A percentile compares a stretch with the other conserved stretches of the same genome.
These are phyloP conservation scores for Penicillium sp. DNA, from an alignment of 2,329 filamentous ascomycete species.

Conservation along the genomic window DNA sequence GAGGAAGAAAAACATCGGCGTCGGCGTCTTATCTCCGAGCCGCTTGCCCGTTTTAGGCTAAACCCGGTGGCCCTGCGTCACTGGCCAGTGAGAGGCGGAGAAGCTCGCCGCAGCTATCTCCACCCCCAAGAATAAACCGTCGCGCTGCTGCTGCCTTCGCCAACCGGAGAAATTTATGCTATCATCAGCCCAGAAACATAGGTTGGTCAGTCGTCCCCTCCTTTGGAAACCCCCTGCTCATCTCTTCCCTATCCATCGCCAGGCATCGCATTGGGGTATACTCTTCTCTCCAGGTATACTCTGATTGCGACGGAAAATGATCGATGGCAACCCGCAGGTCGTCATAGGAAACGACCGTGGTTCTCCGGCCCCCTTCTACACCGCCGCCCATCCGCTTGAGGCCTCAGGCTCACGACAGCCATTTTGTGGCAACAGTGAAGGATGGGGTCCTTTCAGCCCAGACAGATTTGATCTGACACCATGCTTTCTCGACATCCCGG, in stretches of 20 bases:
- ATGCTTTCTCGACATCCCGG: constrained; percentile 92
- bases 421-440: constrained; percentile 83
- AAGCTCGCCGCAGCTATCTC: background rate
- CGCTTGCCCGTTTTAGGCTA: background rate
- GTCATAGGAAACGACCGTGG: constrained; percentile 18
- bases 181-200: background rate
- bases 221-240: background rate
- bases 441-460: constrained; percentile 90
- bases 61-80: background rate
- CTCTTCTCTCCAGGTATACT: constrained; percentile 8
- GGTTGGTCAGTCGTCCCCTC: background rate
- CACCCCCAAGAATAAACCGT: background rate
- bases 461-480: constrained; percentile 91
- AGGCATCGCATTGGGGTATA: background rate
- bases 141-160: background rate
- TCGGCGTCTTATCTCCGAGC: constrained; percentile 9
- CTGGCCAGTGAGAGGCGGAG: background rate
- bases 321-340: constrained; percentile 21
- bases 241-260: background rate
- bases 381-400: constrained; percentile 16
- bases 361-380: constrained; percentile 10
- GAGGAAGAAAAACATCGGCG: background rate
- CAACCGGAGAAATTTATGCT: background rate
- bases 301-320: constrained; percentile 21
- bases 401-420: constrained; percentile 51